Evolutionary conservation across 305 asterid genomes (phyloP).

Genomic region (Galium porrigens): DNA sequence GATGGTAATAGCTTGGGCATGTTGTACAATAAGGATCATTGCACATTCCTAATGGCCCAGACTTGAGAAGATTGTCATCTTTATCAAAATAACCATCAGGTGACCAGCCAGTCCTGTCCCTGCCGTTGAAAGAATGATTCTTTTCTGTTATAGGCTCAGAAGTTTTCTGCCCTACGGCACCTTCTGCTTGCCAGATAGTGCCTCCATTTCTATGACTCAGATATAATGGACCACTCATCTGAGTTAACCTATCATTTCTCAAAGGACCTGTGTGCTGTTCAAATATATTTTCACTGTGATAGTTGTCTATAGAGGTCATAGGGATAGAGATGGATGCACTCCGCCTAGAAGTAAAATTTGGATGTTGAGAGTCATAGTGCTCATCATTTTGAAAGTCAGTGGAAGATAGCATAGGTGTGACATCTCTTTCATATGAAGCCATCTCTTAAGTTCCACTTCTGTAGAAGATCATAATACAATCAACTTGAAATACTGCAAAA

Average conservation of each 20-base stretch:
- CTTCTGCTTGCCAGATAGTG: conserved; percentile 32
- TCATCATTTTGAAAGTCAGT: conserved; percentile 33
- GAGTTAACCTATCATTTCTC: conserved; percentile 35
- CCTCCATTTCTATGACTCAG: conserved; percentile 30
- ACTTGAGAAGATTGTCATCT: conserved; percentile 43
- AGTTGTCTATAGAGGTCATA: conserved; percentile 28
- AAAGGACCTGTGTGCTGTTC: conserved; percentile 70
- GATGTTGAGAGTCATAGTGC: conserved; percentile 22
- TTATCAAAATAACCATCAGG: conserved; percentile 20
- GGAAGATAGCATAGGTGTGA: conserved; percentile 44
- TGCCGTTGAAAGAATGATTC: conserved; percentile 30
- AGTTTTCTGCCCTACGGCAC: conserved; percentile 23
- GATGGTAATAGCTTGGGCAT: conserved; percentile 36
- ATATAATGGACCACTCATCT: conserved; percentile 55
- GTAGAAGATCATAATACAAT: conserved; percentile 1
- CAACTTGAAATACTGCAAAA: background rate
- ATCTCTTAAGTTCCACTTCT: conserved; percentile 20
- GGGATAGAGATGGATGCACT: conserved; percentile 65
- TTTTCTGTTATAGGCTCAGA: conserved; percentile 30
- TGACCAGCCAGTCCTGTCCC: conserved; percentile 26
- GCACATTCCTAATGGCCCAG: conserved; percentile 52
- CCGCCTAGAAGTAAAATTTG: conserved; percentile 36
- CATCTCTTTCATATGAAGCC: conserved; percentile 54
- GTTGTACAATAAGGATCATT: conserved; percentile 52
- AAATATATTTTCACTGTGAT: conserved; percentile 29